Percentiles rank a stretch among this genome's conserved stretches.
Conservation (phyloP, 2,329 filamentous ascomycete species). For the Diaporthe caulivora region DNA sequence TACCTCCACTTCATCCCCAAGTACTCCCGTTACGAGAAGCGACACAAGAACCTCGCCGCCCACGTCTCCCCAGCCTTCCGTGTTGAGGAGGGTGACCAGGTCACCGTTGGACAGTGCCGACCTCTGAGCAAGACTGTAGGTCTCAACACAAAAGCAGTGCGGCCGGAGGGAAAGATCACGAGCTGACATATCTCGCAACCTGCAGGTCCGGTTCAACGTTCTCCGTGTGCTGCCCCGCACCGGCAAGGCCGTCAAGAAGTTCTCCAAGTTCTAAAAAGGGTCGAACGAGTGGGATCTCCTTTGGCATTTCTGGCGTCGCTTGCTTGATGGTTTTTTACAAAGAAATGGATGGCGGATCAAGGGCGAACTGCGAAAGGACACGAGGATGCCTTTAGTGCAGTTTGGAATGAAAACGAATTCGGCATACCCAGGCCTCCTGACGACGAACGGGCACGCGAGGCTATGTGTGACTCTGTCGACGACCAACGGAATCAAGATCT, state of each 20-base stretch:
- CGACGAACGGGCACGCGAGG: constrained; percentile 38
- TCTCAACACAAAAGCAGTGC: constrained; percentile 47
- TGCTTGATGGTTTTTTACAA: constrained; percentile 50
- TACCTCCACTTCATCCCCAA: constrained; percentile 99
- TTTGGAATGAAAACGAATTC: constrained; percentile 48
- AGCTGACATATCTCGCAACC: constrained; percentile 27
- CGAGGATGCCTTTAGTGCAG: constrained; percentile 49
- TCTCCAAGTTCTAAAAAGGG: constrained; percentile 93
- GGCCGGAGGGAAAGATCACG: constrained; percentile 28
- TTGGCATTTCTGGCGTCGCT: constrained; percentile 52
- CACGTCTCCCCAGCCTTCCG: constrained; percentile 99
- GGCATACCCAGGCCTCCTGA: constrained; percentile 39
- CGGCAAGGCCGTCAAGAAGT: constrained; percentile 97
- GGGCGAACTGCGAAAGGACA: constrained; percentile 47
- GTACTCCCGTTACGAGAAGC: constrained; percentile 99
- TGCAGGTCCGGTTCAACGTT: constrained; percentile 98
- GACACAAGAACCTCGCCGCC: constrained; percentile 99
- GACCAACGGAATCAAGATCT: constrained; percentile 37
- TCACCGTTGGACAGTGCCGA: constrained; percentile 99
- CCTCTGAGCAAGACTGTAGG: constrained; percentile 99
- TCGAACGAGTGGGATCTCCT: constrained; percentile 44
- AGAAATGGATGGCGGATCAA: constrained; percentile 50
- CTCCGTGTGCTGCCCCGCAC: constrained; percentile 98
- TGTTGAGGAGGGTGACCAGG: constrained; percentile 99
- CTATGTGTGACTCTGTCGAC: constrained; percentile 38